A percentile compares a stretch with the other conserved stretches of the same genome.
Conservation (phyloP, 176 grass and related monocot genomes). For the Aegilops sharonensis region DNA sequence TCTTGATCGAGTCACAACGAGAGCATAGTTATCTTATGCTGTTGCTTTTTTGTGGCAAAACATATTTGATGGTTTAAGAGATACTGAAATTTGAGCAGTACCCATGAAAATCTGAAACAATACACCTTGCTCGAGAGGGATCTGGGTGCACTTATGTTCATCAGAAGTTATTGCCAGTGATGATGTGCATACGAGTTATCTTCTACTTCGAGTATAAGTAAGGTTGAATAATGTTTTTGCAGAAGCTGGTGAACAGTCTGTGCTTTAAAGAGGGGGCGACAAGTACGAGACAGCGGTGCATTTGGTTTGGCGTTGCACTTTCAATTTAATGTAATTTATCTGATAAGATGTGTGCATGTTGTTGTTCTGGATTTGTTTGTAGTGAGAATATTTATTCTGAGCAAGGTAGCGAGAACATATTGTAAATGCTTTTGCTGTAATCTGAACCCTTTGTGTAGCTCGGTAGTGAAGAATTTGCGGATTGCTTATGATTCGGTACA, state of each 20-base stretch:
- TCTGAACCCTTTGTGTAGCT: slow-evolving; percentile 25
- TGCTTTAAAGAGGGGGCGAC: slow-evolving; percentile 40
- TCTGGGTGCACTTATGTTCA: neutral
- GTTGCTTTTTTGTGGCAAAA: neutral
- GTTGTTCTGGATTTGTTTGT: slow-evolving; percentile 25
- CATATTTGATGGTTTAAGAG: neutral
- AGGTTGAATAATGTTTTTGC: slow-evolving; percentile 44
- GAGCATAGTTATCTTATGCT: neutral
- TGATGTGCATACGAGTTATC: neutral
- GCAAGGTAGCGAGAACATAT: neutral
- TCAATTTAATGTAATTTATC: slow-evolving; percentile 24
- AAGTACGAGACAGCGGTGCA: slow-evolving; percentile 1
- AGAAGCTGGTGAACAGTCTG: slow-evolving; percentile 85
- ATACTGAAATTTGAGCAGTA: neutral
- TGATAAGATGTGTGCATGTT: slow-evolving; percentile 17
- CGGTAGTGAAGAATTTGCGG: neutral
- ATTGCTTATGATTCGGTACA: neutral
- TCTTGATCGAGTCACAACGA: neutral
- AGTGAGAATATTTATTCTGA: neutral
- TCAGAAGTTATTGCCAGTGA: neutral
- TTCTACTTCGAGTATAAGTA: slow-evolving; percentile 39
- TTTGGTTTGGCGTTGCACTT: neutral
- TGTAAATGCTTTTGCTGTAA: slow-evolving; percentile 18
- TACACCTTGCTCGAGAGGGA: neutral
- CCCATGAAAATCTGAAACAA: slow-evolving; percentile 4